Conservation (phyloP, 78 protist species). For the Dictyostelium intermedium region DNA sequence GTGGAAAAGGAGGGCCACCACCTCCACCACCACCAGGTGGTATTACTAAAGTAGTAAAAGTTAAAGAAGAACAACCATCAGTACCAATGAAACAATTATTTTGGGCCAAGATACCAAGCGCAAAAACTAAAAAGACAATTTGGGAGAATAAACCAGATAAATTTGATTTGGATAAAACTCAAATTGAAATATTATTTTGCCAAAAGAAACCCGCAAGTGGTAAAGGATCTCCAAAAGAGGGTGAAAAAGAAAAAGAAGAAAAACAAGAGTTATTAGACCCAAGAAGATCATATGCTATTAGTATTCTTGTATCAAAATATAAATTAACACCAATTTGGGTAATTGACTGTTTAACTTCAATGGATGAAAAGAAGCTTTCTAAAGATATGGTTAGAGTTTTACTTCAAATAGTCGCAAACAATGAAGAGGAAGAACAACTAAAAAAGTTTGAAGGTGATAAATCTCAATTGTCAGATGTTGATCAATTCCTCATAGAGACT, state of each 20-base stretch:
- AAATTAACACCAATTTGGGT: constrained; percentile 53
- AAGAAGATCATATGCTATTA: constrained; percentile 31
- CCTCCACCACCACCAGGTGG: constrained; percentile 74
- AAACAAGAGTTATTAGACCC: background rate
- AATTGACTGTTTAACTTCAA: constrained; percentile 40
- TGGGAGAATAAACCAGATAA: constrained; percentile 36
- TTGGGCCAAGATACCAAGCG: constrained; percentile 25
- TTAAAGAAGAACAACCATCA: constrained; percentile 18
- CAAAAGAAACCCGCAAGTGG: background rate
- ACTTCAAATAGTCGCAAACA: background rate
- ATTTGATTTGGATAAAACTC: constrained; percentile 7
- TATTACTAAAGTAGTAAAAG: background rate
- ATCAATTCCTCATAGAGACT: constrained; percentile 40
- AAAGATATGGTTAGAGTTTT: constrained; percentile 50
- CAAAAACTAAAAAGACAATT: constrained; percentile 27
- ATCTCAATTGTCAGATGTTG: background rate
- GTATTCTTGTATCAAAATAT: constrained; percentile 39
- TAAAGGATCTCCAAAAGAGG: background rate
- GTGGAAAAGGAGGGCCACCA: background rate
- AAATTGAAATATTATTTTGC: constrained; percentile 35
- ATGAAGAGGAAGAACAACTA: constrained; percentile 40
- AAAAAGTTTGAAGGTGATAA: constrained; percentile 61
- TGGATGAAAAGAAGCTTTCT: constrained; percentile 63
- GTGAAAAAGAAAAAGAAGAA: background rate
- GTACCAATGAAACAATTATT: constrained; percentile 71